Percentiles rank a stretch among this genome's conserved stretches.
Evolutionary conservation across 78 protist species (phyloP).

Genomic region (Dictyostelium capitatum): DNA sequence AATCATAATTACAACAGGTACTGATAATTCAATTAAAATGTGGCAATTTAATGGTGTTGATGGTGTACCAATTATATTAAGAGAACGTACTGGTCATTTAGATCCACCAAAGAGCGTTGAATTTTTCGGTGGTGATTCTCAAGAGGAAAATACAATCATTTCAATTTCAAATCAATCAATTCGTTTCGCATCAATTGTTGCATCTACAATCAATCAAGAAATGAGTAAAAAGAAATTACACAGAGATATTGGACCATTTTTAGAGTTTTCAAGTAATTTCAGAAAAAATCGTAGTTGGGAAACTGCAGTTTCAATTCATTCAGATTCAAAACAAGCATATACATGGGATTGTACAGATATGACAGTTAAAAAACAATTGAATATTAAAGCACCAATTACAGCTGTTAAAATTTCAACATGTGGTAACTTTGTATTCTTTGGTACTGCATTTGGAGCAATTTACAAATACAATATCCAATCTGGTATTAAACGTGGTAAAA

Average conservation of each 20-base stretch:
- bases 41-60: conserved; percentile 73
- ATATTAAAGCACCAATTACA: not conserved
- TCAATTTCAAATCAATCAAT: not conserved
- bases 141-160: not conserved
- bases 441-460: conserved; percentile 44
- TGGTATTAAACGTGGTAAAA: conserved; percentile 55
- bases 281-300: conserved; percentile 58
- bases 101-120: conserved; percentile 59
- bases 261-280: not conserved
- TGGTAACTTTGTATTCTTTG: conserved; percentile 84
- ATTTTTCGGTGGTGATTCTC: conserved; percentile 44
- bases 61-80: conserved; percentile 41
- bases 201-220: not conserved
- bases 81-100: conserved; percentile 84
- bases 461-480: conserved; percentile 75
- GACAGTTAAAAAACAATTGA: not conserved
- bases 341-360: not conserved
- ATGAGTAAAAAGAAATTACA: not conserved
- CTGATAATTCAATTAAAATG: conserved; percentile 73
- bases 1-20: conserved; percentile 41
- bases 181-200: not conserved
- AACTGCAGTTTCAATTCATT: not conserved
- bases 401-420: conserved; percentile 64
- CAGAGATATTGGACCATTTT: not conserved
- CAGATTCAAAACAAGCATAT: not conserved